Conservation (phyloP, 2,329 filamentous ascomycete species). For the Plenodomus tracheiphilus region DNA sequence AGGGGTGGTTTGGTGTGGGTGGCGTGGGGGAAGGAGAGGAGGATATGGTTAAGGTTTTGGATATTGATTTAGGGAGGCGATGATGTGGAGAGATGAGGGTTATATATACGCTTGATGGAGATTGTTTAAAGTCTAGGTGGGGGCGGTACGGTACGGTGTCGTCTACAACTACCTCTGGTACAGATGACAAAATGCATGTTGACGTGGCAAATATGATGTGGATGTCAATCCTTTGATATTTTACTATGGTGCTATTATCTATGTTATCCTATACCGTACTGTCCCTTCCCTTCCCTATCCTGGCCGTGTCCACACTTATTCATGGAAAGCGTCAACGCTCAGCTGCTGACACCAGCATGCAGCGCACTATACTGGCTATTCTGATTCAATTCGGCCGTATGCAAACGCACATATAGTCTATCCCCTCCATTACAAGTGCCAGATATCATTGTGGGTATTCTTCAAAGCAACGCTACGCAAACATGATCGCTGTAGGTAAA, state of each 20-base stretch:
- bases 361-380: background rate
- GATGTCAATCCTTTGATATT: no score
- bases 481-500: background rate
- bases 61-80: conserved; percentile 51
- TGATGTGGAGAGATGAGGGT: conserved; percentile 9
- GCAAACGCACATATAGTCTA: background rate
- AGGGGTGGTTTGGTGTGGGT: conserved; percentile 64
- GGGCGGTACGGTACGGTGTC: no score
- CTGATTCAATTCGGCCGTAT: background rate
- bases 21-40: conserved; percentile 13
- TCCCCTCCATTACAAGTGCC: background rate
- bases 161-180: no score
- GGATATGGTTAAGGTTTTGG: conserved; percentile 47
- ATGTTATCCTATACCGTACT: no score
- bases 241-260: no score
- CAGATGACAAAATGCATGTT: no score
- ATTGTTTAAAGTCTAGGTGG: no score
- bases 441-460: background rate
- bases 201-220: no score
- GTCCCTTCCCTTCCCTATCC: no score
- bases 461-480: background rate
- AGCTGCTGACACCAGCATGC: background rate
- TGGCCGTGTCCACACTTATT: no score
- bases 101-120: no score
- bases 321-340: background rate